Conservation (phyloP, 768 basidiomycete species). For the Cyclocybe cylindracea region DNA sequence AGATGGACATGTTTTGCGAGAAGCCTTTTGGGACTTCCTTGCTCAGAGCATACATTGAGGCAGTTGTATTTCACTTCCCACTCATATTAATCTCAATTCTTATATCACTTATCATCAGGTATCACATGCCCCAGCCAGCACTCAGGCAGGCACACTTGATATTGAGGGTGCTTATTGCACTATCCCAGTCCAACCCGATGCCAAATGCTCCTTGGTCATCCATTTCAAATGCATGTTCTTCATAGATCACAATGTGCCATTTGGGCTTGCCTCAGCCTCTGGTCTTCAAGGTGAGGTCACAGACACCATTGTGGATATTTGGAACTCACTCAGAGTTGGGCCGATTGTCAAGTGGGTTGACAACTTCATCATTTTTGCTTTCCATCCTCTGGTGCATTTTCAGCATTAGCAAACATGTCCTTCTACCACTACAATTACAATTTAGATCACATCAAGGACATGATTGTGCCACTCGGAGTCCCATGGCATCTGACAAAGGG, state of each 20-base stretch:
- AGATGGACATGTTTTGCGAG: neutral
- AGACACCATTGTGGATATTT: constrained; percentile 26
- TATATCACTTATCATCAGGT: too few relatives aligned
- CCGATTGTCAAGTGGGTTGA: constrained; percentile 24
- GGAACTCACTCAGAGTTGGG: neutral
- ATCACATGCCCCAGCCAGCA: constrained; percentile 30
- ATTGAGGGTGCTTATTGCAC: constrained; percentile 32
- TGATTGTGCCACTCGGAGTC: neutral
- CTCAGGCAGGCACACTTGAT: constrained; percentile 36
- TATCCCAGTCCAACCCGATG: constrained; percentile 26
- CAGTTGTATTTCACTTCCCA: neutral
- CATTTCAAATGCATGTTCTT: constrained; percentile 19
- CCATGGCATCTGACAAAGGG: constrained; percentile 12
- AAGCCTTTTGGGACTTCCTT: neutral
- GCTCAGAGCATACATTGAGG: neutral
- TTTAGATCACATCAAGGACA: constrained; percentile 15
- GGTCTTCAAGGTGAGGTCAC: constrained; percentile 28
- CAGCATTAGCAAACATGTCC: too few relatives aligned
- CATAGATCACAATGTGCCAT: constrained; percentile 23
- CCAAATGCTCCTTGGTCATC: constrained; percentile 23
- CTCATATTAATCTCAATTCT: neutral
- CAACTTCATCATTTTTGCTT: constrained; percentile 23
- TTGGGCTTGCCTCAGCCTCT: constrained; percentile 23
- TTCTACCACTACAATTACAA: too few relatives aligned
- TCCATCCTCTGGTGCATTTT: too few relatives aligned